Evolutionary conservation across 352 stramenopile species (phyloP).

Genomic region (Globisporangium iwayamae): DNA sequence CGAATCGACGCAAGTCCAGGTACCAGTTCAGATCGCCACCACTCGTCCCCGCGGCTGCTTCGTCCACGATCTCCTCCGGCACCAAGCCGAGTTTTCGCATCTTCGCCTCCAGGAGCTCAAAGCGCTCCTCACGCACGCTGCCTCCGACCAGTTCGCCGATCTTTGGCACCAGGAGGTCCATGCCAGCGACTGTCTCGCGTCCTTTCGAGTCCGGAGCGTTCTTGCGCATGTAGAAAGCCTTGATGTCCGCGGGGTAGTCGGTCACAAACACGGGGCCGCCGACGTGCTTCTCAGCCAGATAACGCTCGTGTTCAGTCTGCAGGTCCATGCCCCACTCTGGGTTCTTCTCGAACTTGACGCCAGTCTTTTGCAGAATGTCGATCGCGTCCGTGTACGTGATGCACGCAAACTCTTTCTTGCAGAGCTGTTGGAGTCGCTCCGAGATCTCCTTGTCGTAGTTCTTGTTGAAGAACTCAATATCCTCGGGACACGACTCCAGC

Average conservation of each 20-base stretch:
- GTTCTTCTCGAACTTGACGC: conserved; percentile 79
- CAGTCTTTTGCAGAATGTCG: conserved; percentile 86
- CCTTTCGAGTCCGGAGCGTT: conserved; percentile 80
- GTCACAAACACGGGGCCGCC: conserved; percentile 94
- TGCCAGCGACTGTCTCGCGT: conserved; percentile 94
- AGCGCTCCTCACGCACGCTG: conserved; percentile 94
- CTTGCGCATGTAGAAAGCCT: conserved; percentile 99
- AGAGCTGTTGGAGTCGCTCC: conserved; percentile 78
- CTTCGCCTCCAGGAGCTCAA: conserved; percentile 86
- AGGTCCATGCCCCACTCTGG: conserved; percentile 95
- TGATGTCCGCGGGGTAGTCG: conserved; percentile 97
- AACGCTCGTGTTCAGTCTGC: conserved; percentile 96
- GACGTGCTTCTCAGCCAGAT: conserved; percentile 87
- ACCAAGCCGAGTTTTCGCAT: conserved; percentile 56
- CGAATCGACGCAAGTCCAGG: conserved; percentile 95
- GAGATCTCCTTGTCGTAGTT: conserved; percentile 86
- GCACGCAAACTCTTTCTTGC: conserved; percentile 87
- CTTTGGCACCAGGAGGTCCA: conserved; percentile 96
- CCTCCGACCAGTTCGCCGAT: conserved; percentile 97
- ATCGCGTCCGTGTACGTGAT: conserved; percentile 96
- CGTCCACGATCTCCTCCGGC: conserved; percentile 60
- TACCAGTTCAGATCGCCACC: conserved; percentile 93
- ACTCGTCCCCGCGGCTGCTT: conserved; percentile 29
- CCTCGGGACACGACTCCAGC: conserved; percentile 84
- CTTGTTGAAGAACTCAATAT: conserved; percentile 93